Evolutionary conservation across 2,329 filamentous ascomycete species (phyloP).

Genomic region (Fusarium siculi): DNA sequence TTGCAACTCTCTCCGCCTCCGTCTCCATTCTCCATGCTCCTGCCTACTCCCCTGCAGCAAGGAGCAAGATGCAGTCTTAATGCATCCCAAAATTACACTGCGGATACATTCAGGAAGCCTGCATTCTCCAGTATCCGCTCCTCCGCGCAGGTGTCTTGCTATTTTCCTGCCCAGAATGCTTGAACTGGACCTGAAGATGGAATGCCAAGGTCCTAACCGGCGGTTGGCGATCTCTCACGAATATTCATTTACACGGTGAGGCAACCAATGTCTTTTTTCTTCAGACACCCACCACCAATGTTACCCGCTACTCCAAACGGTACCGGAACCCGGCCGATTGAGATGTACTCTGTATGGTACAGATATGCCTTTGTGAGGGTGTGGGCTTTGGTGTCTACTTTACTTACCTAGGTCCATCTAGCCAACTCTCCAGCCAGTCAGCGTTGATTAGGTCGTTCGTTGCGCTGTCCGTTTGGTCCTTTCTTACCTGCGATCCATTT

Average conservation of each 20-base stretch:
- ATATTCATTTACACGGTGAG: slow-evolving; percentile 38
- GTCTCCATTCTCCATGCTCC: slow-evolving; percentile 18
- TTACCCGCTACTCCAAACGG: slow-evolving; percentile 36
- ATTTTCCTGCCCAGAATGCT: slow-evolving; percentile 12
- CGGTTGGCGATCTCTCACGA: slow-evolving; percentile 21
- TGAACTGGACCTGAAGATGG: slow-evolving; percentile 9
- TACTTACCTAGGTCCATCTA: slow-evolving; percentile 40
- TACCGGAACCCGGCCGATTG: slow-evolving; percentile 43
- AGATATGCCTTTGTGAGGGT: slow-evolving; percentile 39
- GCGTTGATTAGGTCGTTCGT: slow-evolving; percentile 35
- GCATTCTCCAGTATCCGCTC: slow-evolving; percentile 23
- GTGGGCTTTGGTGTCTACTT: slow-evolving; percentile 40
- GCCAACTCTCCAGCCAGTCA: slow-evolving; percentile 37
- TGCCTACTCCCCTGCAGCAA: slow-evolving; percentile 22
- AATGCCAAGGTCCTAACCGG: slow-evolving; percentile 19
- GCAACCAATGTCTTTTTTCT: slow-evolving; percentile 22
- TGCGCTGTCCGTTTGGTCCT: slow-evolving; percentile 34
- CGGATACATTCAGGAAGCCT: slow-evolving; percentile 31
- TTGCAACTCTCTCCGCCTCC: slow-evolving; percentile 36
- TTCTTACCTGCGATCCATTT: slow-evolving; percentile 36
- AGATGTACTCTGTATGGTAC: slow-evolving; percentile 27
- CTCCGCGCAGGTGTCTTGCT: slow-evolving; percentile 9
- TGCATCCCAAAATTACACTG: slow-evolving; percentile 33
- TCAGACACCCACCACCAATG: slow-evolving; percentile 23
- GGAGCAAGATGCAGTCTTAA: slow-evolving; percentile 30